Evolutionary conservation across 164 flowering plant species (phyloP).

Genomic region (Tinospora cordifolia): DNA sequence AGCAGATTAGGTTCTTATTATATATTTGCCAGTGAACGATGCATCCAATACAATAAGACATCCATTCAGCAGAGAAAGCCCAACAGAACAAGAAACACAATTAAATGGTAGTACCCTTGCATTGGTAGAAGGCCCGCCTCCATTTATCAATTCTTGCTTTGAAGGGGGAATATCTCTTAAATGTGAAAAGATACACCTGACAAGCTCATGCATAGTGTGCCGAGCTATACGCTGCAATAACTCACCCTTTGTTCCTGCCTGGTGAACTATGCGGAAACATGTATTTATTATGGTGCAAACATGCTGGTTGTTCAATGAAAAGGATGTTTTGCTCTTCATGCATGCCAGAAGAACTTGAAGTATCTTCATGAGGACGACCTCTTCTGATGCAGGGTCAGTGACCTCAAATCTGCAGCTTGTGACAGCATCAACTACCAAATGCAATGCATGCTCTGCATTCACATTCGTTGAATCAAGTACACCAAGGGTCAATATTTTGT

Average conservation of each 20-base stretch:
- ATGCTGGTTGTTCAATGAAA: conserved; percentile 18
- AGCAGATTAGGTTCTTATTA: neutral
- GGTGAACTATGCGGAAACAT: conserved; percentile 20
- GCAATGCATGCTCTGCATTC: conserved; percentile 16
- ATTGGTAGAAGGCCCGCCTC: conserved; percentile 4
- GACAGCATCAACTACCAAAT: conserved; percentile 18
- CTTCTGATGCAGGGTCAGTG: conserved; percentile 19
- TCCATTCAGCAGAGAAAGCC: neutral
- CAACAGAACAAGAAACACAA: neutral
- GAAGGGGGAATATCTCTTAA: conserved; percentile 5
- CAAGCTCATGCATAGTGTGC: conserved; percentile 22
- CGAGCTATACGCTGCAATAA: conserved; percentile 22
- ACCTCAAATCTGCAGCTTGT: conserved; percentile 21
- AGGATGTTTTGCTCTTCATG: conserved; percentile 17
- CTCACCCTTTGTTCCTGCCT: conserved; percentile 21
- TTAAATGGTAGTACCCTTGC: conserved; percentile 12
- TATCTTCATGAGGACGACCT: conserved; percentile 22
- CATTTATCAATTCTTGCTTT: conserved; percentile 1
- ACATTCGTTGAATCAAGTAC: conserved; percentile 13
- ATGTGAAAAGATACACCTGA: conserved; percentile 16
- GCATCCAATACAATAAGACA: neutral
- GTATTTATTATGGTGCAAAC: conserved; percentile 21
- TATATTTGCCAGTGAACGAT: neutral
- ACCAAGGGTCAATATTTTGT: conserved; percentile 15
- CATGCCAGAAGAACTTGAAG: conserved; percentile 22